Conservation (phyloP, 2,329 filamentous ascomycete genomes). For the Pseudogymnoascus sp. region DNA sequence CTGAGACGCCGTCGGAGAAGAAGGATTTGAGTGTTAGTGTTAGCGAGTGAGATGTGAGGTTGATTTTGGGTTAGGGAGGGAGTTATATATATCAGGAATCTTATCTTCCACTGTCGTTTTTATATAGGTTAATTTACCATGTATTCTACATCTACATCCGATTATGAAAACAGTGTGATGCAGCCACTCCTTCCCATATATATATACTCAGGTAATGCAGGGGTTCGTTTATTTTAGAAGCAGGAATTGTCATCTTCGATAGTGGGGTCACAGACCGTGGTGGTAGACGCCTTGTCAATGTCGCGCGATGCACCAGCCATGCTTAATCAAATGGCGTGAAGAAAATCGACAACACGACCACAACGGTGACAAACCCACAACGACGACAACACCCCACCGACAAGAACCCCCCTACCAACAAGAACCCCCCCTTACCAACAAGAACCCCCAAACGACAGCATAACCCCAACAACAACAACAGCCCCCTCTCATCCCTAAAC, state of each 20-base stretch:
- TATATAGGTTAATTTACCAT: background rate
- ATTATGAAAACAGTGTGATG: too few relatives aligned
- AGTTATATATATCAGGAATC: background rate
- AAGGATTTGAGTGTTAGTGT: background rate
- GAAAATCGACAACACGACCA: background rate
- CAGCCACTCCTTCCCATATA: too few relatives aligned
- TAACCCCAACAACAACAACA: background rate
- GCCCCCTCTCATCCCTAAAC: background rate
- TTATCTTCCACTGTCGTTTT: background rate
- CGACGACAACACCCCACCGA: background rate
- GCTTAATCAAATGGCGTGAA: too few relatives aligned
- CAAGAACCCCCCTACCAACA: background rate
- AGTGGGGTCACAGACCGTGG: too few relatives aligned
- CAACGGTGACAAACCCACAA: background rate
- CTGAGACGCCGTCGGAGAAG: constrained; percentile 5
- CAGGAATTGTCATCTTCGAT: too few relatives aligned
- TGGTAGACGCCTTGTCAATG: too few relatives aligned
- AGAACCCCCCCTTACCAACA: too few relatives aligned
- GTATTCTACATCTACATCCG: background rate
- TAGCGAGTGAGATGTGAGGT: background rate
- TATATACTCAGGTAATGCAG: too few relatives aligned
- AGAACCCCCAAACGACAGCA: background rate
- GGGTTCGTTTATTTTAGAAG: too few relatives aligned
- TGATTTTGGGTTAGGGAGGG: background rate
- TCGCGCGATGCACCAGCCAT: too few relatives aligned